Conservation (phyloP, 192 early-diverging fungal species). For the Coemansia sp. region DNA sequence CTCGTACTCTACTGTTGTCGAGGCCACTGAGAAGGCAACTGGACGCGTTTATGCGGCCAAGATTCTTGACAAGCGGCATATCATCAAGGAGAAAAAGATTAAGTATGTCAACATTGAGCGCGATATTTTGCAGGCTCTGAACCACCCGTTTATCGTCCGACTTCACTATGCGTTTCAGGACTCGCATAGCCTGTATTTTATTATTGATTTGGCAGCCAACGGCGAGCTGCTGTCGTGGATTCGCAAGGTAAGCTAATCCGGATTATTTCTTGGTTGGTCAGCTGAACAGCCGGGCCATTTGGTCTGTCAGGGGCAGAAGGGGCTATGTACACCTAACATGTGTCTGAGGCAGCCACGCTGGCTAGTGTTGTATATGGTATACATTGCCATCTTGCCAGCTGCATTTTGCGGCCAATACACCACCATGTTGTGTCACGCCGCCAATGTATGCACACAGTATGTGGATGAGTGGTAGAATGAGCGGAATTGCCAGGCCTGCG, state of each 20-base stretch:
- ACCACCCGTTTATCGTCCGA: slow-evolving; percentile 88
- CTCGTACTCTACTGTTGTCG: slow-evolving; percentile 90
- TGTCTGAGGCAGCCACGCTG: no score
- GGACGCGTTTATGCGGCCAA: slow-evolving; percentile 83
- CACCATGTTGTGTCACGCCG: neutral
- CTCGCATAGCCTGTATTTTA: slow-evolving; percentile 85
- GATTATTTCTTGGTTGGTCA: neutral
- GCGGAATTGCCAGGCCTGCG: neutral
- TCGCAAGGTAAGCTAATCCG: slow-evolving; percentile 56
- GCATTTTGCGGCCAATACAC: neutral
- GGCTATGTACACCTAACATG: no score
- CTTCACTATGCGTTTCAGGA: slow-evolving; percentile 98
- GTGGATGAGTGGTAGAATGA: neutral
- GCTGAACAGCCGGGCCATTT: neutral
- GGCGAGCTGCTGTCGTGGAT: slow-evolving; percentile 90
- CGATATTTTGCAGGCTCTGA: slow-evolving; percentile 78
- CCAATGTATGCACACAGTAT: neutral
- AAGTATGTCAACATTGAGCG: slow-evolving; percentile 96
- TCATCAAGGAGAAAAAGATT: slow-evolving; percentile 93
- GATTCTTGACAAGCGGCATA: slow-evolving; percentile 82
- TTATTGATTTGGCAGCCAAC: slow-evolving; percentile 84
- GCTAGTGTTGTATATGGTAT: no score
- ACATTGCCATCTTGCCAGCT: neutral
- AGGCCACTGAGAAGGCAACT: slow-evolving; percentile 71
- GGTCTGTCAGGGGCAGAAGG: neutral